Base-by-base conservation (phyloP, 1,284 basidiomycete genomes). In the Hemileia vastatrix region DNA sequence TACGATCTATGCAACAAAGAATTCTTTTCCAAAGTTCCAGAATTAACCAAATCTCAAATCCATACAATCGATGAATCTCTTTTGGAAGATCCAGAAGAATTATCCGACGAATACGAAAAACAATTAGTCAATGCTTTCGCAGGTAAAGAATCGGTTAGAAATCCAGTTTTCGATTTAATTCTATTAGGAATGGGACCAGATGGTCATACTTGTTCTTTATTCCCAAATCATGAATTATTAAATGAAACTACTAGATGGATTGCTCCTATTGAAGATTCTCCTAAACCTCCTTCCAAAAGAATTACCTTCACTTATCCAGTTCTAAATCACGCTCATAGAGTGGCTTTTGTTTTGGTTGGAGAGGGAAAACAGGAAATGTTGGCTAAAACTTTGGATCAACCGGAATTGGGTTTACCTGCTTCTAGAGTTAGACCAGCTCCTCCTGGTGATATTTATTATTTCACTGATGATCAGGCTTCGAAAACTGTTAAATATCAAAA, bases 91-190 rank as follows among this genome's bases (percentile, higher is more conserved):
- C 64, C 73, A 0, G 88, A 92, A 73, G 90, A 93, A 77, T 84
- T 93, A 69, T 79, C 88, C 5, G 91, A 95, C 76, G 84, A 86
- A 19, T 98, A 98, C 78, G 93, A 97, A 79, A 86, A 91, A 76
- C 83, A 88, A 77, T 86, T 98, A 68, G 90, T 96, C 68, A 80
- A 77, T 64, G 88, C 90, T 72, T 98, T 98, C 45, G 72, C 72
- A 0, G 72, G 71, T 1, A 76, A 76, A 53, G 73, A 74, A 50
- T 66, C 69, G 21, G 73, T 74, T 13, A 54, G 74, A 2, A 70
- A 72, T 57, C 75, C 75, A 3, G 72, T 75, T 27, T 76, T 76
- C 27, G 75, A 76, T 53, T 66, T 76, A 8, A 74, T 76, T 59
- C 65, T 76, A 36, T 63, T 76, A 6, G 75, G 75, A 8, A 75